Conservation (phyloP, 345 rosid species). For the Linum lewisii region DNA sequence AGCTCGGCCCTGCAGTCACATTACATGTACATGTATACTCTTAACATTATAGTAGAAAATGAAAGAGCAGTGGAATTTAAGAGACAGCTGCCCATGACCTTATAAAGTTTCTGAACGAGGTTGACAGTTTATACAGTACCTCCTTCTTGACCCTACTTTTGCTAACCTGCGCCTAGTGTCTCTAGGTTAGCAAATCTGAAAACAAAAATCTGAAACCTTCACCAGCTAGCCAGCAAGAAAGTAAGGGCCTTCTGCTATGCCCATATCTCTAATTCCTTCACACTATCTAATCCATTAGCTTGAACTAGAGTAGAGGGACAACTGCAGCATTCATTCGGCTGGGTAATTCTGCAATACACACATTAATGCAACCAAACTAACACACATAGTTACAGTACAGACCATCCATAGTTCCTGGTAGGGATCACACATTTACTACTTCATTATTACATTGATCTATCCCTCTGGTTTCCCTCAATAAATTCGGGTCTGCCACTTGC, state of each 20-base stretch:
- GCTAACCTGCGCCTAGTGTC: neutral
- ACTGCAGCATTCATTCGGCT: neutral
- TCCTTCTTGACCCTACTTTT: neutral
- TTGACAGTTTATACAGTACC: constrained; percentile 47
- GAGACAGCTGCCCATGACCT: constrained; percentile 76
- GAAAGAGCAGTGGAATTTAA: constrained; percentile 52
- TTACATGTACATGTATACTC: constrained; percentile 6
- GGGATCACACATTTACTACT: neutral
- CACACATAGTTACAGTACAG: neutral
- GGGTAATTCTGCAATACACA: neutral
- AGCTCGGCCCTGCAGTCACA: constrained; percentile 1
- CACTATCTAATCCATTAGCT: neutral
- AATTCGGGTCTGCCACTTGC: neutral
- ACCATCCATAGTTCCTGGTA: neutral
- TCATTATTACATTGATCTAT: neutral
- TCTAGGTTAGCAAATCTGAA: neutral
- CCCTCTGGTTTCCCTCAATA: neutral
- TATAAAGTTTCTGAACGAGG: constrained; percentile 52
- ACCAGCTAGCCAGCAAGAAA: neutral
- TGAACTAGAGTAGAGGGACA: neutral
- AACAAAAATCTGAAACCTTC: neutral
- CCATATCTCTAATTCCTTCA: neutral
- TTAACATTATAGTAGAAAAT: constrained; percentile 8
- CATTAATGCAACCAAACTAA: neutral
- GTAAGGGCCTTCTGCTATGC: neutral